phyloP scores from a whole-genome alignment of 805 yeast species.

The Lipomyces sp. region DNA sequence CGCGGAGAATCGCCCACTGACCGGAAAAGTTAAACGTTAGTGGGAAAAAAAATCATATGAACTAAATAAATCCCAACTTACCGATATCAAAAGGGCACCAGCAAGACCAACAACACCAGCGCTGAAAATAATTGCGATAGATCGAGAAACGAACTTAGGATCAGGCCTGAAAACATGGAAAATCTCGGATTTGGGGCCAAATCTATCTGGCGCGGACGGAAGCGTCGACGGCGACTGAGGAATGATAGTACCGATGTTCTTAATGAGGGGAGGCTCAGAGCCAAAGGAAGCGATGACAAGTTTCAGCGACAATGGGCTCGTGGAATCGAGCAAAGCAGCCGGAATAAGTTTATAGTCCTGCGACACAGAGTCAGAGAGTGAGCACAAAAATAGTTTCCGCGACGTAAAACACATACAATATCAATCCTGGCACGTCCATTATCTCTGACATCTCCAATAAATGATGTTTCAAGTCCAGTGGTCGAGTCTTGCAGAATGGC shows the following conservation, averaged over 20 bases:
- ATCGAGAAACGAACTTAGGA: conserved; percentile 51
- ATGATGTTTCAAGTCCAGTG: conserved; percentile 34
- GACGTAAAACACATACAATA: conserved; percentile 29
- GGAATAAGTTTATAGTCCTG: conserved; percentile 35
- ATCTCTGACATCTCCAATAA: conserved; percentile 34
- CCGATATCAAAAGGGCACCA: conserved; percentile 41
- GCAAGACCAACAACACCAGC: conserved; percentile 45
- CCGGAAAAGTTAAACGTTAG: background rate
- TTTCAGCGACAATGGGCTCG: conserved; percentile 29
- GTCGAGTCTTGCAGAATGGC: conserved; percentile 30
- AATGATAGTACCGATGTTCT: conserved; percentile 13
- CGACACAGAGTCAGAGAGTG: background rate
- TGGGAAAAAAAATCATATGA: background rate
- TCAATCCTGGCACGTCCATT: conserved; percentile 38
- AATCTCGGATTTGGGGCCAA: conserved; percentile 57
- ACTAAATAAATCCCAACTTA: conserved; percentile 4
- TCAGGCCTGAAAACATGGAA: conserved; percentile 56
- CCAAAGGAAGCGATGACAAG: conserved; percentile 37
- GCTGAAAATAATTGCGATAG: conserved; percentile 53
- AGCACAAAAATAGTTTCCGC: background rate
- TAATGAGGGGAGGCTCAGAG: conserved; percentile 17
- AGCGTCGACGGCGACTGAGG: conserved; percentile 29
- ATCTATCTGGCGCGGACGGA: conserved; percentile 7
- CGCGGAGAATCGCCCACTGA: conserved; percentile 31
- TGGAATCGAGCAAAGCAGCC: conserved; percentile 32